phyloP scores from a whole-genome alignment of 768 basidiomycete species.

The Macrocybe gigantea region DNA sequence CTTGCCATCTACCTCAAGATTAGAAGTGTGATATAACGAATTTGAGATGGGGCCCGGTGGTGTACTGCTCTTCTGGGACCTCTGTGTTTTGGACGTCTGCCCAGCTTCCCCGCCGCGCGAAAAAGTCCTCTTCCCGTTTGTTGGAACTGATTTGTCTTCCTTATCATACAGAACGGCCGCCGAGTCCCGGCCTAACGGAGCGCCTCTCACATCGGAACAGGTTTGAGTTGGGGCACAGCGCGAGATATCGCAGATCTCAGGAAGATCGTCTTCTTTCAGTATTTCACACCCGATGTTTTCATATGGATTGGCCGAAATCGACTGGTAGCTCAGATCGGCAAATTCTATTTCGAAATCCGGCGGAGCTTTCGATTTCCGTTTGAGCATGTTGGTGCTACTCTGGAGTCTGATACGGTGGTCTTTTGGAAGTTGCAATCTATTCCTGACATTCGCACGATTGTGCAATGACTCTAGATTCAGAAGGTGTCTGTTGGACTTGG shows the following conservation, averaged over 20 bases:
- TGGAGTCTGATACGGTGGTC: conserved; percentile 40
- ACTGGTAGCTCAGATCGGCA: conserved; percentile 28
- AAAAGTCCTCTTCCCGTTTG: too few relatives aligned
- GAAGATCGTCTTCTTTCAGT: conserved; percentile 38
- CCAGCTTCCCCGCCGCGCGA: too few relatives aligned
- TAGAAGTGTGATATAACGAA: too few relatives aligned
- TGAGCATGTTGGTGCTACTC: conserved; percentile 17
- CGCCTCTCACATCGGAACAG: too few relatives aligned
- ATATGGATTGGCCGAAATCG: conserved; percentile 8
- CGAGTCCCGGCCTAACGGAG: not conserved
- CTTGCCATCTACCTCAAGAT: too few relatives aligned
- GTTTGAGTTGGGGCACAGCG: not conserved
- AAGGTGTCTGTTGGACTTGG: conserved; percentile 21
- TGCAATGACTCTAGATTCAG: conserved; percentile 38
- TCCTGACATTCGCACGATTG: conserved; percentile 33
- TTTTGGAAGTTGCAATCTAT: conserved; percentile 28
- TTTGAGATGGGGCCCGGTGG: too few relatives aligned
- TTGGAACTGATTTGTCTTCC: not conserved
- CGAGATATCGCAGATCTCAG: conserved; percentile 29
- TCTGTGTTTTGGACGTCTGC: too few relatives aligned
- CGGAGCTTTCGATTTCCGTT: conserved; percentile 20
- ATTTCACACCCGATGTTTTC: conserved; percentile 14
- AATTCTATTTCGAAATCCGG: conserved; percentile 50
- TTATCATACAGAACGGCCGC: not conserved
- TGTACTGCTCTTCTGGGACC: too few relatives aligned